phyloP scores from a whole-genome alignment of 2,329 filamentous ascomycete genomes.

The Aspergillus japonicus region DNA sequence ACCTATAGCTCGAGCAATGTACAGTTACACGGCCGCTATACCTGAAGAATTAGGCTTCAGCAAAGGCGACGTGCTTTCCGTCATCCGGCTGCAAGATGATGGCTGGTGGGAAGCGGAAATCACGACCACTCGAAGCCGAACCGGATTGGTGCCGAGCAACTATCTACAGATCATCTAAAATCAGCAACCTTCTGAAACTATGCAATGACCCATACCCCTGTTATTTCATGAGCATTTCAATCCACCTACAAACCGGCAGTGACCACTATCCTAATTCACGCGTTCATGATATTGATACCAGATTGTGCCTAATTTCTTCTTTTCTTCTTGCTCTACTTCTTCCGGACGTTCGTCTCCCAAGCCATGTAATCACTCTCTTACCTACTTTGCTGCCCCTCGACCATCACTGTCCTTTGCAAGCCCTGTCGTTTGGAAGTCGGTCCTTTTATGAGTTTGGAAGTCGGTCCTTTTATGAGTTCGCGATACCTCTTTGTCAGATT shows the following conservation, averaged over 20 bases:
- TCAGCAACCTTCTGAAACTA: neutral
- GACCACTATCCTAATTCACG: neutral
- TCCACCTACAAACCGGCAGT: neutral
- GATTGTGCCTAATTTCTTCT: neutral
- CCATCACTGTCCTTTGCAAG: neutral
- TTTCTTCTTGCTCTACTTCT: neutral
- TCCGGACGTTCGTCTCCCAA: neutral
- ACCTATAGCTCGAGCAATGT: constrained; percentile 77
- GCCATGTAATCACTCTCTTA: neutral
- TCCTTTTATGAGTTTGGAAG: neutral
- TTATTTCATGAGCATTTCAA: neutral
- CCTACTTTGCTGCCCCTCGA: neutral
- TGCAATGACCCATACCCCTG: neutral
- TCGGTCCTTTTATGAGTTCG: neutral
- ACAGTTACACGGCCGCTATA: constrained; percentile 91
- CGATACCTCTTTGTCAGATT: neutral
- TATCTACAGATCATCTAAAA: constrained; percentile 60
- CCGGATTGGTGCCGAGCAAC: constrained; percentile 65
- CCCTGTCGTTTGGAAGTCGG: neutral
- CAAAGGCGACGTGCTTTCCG: constrained; percentile 87
- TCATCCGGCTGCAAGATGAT: constrained; percentile 89
- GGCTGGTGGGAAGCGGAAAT: constrained; percentile 99
- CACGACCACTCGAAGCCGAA: constrained; percentile 52
- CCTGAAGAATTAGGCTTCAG: constrained; percentile 89
- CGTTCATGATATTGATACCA: neutral